These are phyloP conservation scores for Domatiomyces catenatus DNA, from an alignment of 2,329 filamentous ascomycete species.

Conservation along the genomic window DNA sequence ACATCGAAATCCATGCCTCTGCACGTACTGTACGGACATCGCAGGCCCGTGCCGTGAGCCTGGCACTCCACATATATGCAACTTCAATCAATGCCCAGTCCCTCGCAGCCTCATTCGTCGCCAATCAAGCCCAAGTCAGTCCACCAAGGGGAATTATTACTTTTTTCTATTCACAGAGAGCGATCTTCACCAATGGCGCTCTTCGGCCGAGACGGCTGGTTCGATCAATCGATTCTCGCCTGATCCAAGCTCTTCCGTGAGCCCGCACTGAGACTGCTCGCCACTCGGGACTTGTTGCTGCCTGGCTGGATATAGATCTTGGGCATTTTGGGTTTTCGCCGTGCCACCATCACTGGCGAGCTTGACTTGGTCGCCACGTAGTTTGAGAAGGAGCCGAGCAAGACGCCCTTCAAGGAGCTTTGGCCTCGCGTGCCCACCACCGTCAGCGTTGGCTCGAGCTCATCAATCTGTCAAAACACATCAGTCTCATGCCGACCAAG, in stretches of 20 bases:
- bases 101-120: too few relatives aligned
- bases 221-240: slow-evolving; percentile 14
- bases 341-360: slow-evolving; percentile 92
- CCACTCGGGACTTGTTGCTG: slow-evolving; percentile 52
- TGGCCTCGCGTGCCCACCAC: slow-evolving; percentile 83
- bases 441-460: slow-evolving; percentile 77
- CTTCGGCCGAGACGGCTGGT: not conserved
- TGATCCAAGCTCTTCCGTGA: slow-evolving; percentile 16
- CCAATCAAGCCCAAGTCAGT: too few relatives aligned
- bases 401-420: slow-evolving; percentile 83
- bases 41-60: too few relatives aligned
- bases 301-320: slow-evolving; percentile 46
- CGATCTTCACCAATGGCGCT: not conserved
- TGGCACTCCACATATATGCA: too few relatives aligned
- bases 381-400: slow-evolving; percentile 91
- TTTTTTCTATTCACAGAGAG: not conserved
- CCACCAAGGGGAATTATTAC: not conserved
- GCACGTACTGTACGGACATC: too few relatives aligned
- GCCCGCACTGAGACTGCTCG: slow-evolving; percentile 52
- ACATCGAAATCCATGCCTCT: too few relatives aligned
- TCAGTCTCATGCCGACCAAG: slow-evolving; percentile 1
- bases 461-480: slow-evolving; percentile 51
- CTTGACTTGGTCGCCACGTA: slow-evolving; percentile 95
- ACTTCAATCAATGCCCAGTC: too few relatives aligned
- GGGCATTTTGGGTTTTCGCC: slow-evolving; percentile 67